Percentiles rank a stretch among this genome's conserved stretches.
These are phyloP conservation scores for Diaporthe batatas DNA, from an alignment of 2,329 filamentous ascomycete species.

Conservation along the genomic window DNA sequence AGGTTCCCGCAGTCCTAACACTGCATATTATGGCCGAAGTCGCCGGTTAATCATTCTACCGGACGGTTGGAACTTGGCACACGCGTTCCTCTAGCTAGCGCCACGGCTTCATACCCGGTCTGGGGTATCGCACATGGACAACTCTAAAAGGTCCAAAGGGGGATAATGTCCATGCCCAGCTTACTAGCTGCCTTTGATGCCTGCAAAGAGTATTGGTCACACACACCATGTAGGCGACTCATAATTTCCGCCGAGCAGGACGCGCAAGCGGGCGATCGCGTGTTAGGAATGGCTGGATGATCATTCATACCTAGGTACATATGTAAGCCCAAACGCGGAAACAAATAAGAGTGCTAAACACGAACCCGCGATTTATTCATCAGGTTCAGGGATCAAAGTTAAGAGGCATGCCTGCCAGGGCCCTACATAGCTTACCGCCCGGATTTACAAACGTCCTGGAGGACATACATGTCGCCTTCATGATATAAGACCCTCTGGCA, in stretches of 20 bases:
- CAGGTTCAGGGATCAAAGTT: slow-evolving; percentile 17
- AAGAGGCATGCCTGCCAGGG: not conserved
- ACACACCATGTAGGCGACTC: not conserved
- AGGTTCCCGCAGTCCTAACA: not conserved
- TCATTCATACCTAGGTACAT: not conserved
- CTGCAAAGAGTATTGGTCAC: not conserved
- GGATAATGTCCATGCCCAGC: not conserved
- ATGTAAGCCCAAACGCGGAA: too few relatives aligned
- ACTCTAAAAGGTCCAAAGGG: not conserved
- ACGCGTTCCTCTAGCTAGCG: too few relatives aligned
- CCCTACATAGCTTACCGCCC: not conserved
- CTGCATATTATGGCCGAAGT: too few relatives aligned
- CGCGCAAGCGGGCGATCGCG: slow-evolving; percentile 17
- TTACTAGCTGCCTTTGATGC: not conserved
- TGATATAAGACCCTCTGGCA: not conserved
- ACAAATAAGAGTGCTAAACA: not conserved
- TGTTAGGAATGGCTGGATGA: not conserved
- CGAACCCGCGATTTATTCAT: not conserved
- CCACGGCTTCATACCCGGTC: not conserved
- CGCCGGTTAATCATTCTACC: not conserved
- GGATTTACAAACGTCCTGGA: not conserved
- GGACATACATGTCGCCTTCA: too few relatives aligned
- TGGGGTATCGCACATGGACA: not conserved
- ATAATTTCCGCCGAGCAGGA: slow-evolving; percentile 15
- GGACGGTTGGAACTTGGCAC: too few relatives aligned